Evolutionary conservation across 805 yeast species (phyloP).

Genomic region (Saturnispora ahearnii): DNA sequence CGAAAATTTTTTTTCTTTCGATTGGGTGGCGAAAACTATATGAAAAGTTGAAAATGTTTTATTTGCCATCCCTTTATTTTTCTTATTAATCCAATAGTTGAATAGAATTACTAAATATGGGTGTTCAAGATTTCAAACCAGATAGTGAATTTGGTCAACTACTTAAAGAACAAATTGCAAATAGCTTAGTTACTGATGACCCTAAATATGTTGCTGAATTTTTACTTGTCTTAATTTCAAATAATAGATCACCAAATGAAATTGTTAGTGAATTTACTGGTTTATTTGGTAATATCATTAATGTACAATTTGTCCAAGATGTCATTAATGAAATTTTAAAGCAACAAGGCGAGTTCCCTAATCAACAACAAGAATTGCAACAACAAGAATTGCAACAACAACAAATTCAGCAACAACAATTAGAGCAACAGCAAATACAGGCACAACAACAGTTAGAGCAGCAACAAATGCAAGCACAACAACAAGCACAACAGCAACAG

Average conservation of each 20-base stretch:
- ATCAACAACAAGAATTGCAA: slow-evolving; percentile 11
- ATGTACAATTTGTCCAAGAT: slow-evolving; percentile 44
- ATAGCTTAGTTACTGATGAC: slow-evolving; percentile 40
- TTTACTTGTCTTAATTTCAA: slow-evolving; percentile 60
- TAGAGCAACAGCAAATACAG: slow-evolving; percentile 13
- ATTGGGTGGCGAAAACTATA: not conserved
- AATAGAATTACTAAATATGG: slow-evolving; percentile 7
- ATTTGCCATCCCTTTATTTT: not conserved
- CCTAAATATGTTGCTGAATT: slow-evolving; percentile 62
- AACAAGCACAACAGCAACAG: slow-evolving; percentile 12
- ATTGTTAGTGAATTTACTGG: slow-evolving; percentile 53
- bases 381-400: slow-evolving; percentile 11
- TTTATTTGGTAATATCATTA: slow-evolving; percentile 54
- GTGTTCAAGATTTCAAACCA: slow-evolving; percentile 19
- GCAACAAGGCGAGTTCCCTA: slow-evolving; percentile 23
- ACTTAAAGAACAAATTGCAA: slow-evolving; percentile 35
- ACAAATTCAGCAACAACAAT: slow-evolving; percentile 9
- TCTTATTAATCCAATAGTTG: not conserved
- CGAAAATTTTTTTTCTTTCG: not conserved
- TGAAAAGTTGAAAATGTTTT: not conserved
- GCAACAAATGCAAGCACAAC: slow-evolving; percentile 6
- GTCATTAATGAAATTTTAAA: slow-evolving; percentile 49
- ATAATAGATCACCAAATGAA: slow-evolving; percentile 52
- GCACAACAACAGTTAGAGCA: slow-evolving; percentile 12
- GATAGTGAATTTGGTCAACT: slow-evolving; percentile 32